These are phyloP conservation scores for Cordyceps javanica DNA, from an alignment of 2,329 filamentous ascomycete genomes.

Conservation along the genomic window DNA sequence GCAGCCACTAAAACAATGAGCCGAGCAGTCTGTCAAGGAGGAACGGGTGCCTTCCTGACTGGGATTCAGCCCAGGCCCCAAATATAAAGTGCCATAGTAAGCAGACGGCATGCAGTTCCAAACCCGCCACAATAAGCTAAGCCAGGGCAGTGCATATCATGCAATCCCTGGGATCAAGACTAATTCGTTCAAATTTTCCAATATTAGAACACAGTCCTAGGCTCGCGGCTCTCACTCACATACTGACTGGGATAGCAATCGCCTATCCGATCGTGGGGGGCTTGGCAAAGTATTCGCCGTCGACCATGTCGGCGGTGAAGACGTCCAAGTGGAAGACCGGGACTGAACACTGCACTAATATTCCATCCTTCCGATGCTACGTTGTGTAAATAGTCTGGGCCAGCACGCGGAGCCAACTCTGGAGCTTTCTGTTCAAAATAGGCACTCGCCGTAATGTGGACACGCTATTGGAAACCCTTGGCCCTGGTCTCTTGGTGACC, in stretches of 20 bases:
- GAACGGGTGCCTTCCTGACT: not conserved
- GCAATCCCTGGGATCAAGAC: not conserved
- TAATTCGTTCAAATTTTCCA: not conserved
- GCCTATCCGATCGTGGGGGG: not conserved
- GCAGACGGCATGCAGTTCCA: not conserved
- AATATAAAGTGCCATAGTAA: not conserved
- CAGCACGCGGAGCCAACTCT: not conserved
- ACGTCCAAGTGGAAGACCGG: not conserved
- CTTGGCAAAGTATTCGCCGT: too few relatives aligned
- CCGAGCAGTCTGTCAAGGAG: not conserved
- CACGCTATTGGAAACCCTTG: not conserved
- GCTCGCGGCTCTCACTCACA: not conserved
- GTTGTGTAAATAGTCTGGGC: not conserved
- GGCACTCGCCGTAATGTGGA: not conserved
- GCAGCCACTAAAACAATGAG: not conserved
- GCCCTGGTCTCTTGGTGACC: not conserved
- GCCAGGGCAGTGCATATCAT: not conserved
- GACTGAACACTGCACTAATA: not conserved
- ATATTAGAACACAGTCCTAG: not conserved
- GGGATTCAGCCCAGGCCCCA: not conserved
- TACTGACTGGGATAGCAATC: not conserved
- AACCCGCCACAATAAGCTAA: constrained; percentile 2
- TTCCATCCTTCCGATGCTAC: not conserved
- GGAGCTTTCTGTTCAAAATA: not conserved
- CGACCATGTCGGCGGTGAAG: not conserved